Percentiles rank a stretch among this genome's conserved stretches.
Conservation (phyloP, 2,329 filamentous ascomycete genomes). For the Exophiala aquamarina region DNA sequence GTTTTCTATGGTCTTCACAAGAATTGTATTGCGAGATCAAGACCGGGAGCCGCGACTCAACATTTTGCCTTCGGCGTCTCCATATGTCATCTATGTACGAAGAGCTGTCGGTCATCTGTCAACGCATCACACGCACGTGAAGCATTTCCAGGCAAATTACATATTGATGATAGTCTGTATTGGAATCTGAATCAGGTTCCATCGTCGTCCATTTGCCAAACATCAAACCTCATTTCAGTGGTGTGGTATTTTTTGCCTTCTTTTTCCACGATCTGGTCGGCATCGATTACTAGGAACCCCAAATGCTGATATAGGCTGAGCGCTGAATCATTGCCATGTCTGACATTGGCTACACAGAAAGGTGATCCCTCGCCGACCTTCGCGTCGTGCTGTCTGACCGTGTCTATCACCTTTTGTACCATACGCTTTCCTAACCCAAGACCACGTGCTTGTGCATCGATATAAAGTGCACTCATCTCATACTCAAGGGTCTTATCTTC, state of each 20-base stretch:
- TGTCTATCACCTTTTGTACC: conserved; percentile 18
- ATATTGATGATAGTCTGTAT: background rate
- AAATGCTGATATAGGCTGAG: conserved; percentile 20
- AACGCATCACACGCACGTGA: too few species aligned
- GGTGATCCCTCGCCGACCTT: background rate
- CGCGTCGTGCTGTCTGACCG: conserved; percentile 1
- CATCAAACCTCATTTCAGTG: conserved; percentile 11
- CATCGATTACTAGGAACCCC: conserved; percentile 19
- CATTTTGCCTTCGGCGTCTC: too few species aligned
- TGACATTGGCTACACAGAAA: conserved; percentile 9
- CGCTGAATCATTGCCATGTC: conserved; percentile 22
- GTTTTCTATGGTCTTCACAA: too few species aligned
- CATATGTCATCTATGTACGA: too few species aligned
- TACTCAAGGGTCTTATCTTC: conserved; percentile 5
- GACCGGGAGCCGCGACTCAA: too few species aligned
- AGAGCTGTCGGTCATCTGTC: too few species aligned
- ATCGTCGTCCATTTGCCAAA: background rate
- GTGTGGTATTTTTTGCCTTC: conserved; percentile 14
- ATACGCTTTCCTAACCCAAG: conserved; percentile 19
- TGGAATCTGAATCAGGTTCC: background rate
- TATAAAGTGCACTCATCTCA: conserved; percentile 18
- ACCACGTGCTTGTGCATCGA: conserved; percentile 15
- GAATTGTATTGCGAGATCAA: too few species aligned
- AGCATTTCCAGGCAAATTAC: too few species aligned
- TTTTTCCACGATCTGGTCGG: conserved; percentile 15